Conservation (phyloP, 2,329 filamentous ascomycete genomes). For the Nemania diffusa region DNA sequence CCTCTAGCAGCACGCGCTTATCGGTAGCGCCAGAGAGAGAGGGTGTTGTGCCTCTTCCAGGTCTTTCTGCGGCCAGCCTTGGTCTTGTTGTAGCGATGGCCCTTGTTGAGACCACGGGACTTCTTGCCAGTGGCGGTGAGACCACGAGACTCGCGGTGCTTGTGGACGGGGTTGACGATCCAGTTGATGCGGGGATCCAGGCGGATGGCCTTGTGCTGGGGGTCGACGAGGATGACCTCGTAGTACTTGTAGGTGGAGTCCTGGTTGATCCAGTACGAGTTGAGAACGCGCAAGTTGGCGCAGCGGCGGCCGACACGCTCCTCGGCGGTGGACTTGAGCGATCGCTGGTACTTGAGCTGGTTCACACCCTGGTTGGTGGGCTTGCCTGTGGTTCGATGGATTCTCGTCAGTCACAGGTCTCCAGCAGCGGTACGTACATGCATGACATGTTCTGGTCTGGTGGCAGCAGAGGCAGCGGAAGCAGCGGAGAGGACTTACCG, state of each 20-base stretch:
- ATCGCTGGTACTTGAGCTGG: conserved; percentile 99
- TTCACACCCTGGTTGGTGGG: conserved; percentile 99
- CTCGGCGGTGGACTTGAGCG: conserved; percentile 96
- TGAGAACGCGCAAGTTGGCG: conserved; percentile 98
- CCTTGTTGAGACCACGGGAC: conserved; percentile 99
- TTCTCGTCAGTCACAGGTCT: conserved; percentile 28
- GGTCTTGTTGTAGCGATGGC: conserved; percentile 99
- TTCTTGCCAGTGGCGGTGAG: conserved; percentile 99
- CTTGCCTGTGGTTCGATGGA: conserved; percentile 75
- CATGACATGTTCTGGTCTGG: neutral
- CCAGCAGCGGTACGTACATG: neutral
- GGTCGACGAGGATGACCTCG: conserved; percentile 99
- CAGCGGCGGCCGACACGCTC: conserved; percentile 99
- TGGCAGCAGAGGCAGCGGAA: neutral
- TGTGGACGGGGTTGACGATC: conserved; percentile 99
- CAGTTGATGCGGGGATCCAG: conserved; percentile 99
- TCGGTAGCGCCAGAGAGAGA: conserved; percentile 98
- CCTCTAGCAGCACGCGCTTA: conserved; percentile 58
- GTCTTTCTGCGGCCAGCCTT: conserved; percentile 97
- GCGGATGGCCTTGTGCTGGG: conserved; percentile 99
- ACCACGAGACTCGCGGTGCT: conserved; percentile 98
- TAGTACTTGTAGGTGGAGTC: conserved; percentile 99
- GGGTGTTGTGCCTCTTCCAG: conserved; percentile 99
- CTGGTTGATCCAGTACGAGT: conserved; percentile 99
- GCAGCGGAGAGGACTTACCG: conserved; percentile 73